Evolutionary conservation across 225 moss, liverwort and hornwort species (phyloP).

Genomic region (Physcomitrellopsis africana): DNA sequence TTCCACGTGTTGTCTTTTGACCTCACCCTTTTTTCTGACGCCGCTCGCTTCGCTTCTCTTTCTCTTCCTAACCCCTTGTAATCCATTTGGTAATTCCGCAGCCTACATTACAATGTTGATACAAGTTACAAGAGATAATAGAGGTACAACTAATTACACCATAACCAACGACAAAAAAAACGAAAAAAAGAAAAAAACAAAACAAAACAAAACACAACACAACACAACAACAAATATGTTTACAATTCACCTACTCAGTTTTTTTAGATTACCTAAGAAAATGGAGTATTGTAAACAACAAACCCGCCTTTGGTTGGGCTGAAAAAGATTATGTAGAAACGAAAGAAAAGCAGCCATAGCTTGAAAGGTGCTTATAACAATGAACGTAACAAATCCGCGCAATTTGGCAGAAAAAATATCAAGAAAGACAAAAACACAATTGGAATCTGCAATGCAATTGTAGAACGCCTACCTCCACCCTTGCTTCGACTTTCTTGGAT

Average conservation of each 20-base stretch:
- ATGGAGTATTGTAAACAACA: neutral
- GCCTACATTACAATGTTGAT: conserved; percentile 47
- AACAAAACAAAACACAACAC: no score
- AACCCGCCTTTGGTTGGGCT: conserved; percentile 7
- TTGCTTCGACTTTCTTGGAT: conserved; percentile 40
- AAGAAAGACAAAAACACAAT: conserved; percentile 1
- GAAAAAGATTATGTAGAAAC: conserved; percentile 9
- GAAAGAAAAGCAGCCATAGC: conserved; percentile 9
- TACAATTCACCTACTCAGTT: conserved; percentile 2
- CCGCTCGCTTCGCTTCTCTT: conserved; percentile 63
- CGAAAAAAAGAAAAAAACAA: no score
- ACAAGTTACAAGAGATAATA: conserved; percentile 1
- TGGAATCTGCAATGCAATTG: conserved; percentile 1
- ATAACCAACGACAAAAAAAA: neutral
- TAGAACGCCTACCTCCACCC: conserved; percentile 27
- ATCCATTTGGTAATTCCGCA: conserved; percentile 65
- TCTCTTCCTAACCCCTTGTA: conserved; percentile 70
- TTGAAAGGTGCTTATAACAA: conserved; percentile 9
- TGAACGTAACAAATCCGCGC: neutral
- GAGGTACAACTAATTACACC: conserved; percentile 13
- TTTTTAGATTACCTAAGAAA: conserved; percentile 3
- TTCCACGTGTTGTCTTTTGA: conserved; percentile 63
- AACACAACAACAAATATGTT: neutral
- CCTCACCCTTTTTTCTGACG: conserved; percentile 50
- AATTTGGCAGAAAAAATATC: neutral